Evolutionary conservation across 305 asterid species (phyloP), one percentile per base, ranked within the genome.

Genomic region (Fraxinus velutina): DNA sequence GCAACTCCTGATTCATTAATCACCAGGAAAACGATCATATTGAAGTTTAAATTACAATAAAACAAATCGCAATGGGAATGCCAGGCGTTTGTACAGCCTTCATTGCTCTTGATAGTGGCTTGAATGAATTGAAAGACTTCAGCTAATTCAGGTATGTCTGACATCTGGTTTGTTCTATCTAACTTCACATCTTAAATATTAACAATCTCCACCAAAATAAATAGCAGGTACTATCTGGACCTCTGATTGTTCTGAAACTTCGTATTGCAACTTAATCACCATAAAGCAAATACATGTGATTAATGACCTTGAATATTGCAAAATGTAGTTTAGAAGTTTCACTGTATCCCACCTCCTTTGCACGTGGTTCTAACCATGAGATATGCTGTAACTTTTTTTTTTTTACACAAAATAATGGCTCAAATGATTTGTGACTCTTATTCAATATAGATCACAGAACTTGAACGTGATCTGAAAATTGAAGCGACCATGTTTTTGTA

Each of bases 381-480:
- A 22, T 4, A 60, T 57, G 60, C 73, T 42, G 34, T 71, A 22
- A 19, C 33, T 22, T 75, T 44, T 39, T 44, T 44, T 37, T 34
- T 34, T 34, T 34, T 32, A 3, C 34, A 5, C 81, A 47, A 86
- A 44, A 44, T 44, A 44, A 44, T 44, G 55, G n/a, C n/a, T 44
- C 15, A 44, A 10, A 44, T 44, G 17, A 44, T 44, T 44, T 13
- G 55, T 12, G 55, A 44, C 55, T 44, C 83, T 73, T 44, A 22
- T 76, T 75, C 37, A 66, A 60, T 81, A 24, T 84, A 72, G 80
- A 76, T 62, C 44, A 30, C 76, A 55, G 39, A 84, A 80, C 85
- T 74, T 78, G 78, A 32, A 72, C 81, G 19, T 76, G 81, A 57
- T 68, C 62, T 86, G 83, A 74, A 82, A 64, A 80, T 77, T 80